Evolutionary conservation across 2,329 filamentous ascomycete species (phyloP), one percentile per base, ranked within the genome.

Genomic region (Diplodia sapinea): DNA sequence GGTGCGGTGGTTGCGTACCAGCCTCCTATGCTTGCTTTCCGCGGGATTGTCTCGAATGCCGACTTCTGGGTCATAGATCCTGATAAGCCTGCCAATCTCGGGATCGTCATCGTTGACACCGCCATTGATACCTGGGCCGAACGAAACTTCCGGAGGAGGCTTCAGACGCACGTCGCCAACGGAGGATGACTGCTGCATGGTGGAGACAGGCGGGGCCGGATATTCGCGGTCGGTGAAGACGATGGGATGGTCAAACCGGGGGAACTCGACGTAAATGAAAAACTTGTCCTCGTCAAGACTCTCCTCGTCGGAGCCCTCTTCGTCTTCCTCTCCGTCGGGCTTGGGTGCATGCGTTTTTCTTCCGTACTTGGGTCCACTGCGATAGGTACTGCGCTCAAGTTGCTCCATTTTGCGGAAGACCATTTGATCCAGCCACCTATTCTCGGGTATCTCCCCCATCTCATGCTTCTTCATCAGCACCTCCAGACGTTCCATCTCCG

Each of bases 221-320:
- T 99, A 99, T 76, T 97, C 93, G 74, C 95, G 89, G 76, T 99
- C 95, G 36, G 93, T 91, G 81, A 96, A 99, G 31, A 99, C 92
- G 51, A 99, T 88, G 0, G 95, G 93, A 72, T 97, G 96, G 75
- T 99, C 95, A 76, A 97, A 99, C 12, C 94, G 89, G 13, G 94
- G 94, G 57, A 99, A 88, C 74, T 99, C 95, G 59, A 99, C 86
- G 74, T 96, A 93, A 20, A 99, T 86, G 59, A 90, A 88, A 76
- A 96, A 97, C 9, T 89, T 88, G 63, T 88, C 86, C 54, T 88
- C 86, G 50, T 88, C 82, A 7, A 82, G 79, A 62, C 74, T 75
- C 3, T 77, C 70, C 47, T 78, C 75, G 12, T 85, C 81, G 9
- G 79, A 77, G 3, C 68, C 72, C 13, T 71, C 72, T 20, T 15